Evolutionary conservation across 176 grass and related monocot genomes (phyloP).

Genomic region (Rhynchospora tenuis): DNA sequence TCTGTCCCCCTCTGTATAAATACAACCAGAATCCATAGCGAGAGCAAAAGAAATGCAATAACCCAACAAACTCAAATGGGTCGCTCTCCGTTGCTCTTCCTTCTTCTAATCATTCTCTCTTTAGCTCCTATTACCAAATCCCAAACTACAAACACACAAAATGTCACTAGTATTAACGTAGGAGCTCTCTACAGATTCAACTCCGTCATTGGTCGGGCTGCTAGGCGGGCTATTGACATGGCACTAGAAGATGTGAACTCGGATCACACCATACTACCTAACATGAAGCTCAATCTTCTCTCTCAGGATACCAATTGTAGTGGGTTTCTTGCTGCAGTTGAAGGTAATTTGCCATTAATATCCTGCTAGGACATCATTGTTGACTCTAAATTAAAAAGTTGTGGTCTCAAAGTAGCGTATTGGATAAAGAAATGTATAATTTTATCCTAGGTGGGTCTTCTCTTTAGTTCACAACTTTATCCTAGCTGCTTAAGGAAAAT

Average conservation of each 20-base stretch:
- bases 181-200: slow-evolving; percentile 73
- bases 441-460: background rate
- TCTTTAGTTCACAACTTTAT: no score
- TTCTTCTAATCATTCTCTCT: slow-evolving; percentile 3
- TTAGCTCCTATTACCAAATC: background rate
- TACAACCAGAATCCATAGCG: background rate
- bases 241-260: slow-evolving; percentile 76
- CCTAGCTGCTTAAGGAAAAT: background rate
- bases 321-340: slow-evolving; percentile 60
- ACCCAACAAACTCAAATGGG: background rate
- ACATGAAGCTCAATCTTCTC: slow-evolving; percentile 42
- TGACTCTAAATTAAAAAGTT: background rate
- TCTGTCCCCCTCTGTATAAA: background rate
- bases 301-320: slow-evolving; percentile 83
- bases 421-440: background rate
- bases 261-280: slow-evolving; percentile 43
- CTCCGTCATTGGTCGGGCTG: slow-evolving; percentile 68
- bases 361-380: background rate
- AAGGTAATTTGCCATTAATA: slow-evolving; percentile 33
- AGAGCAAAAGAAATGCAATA: background rate
- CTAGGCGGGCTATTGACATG: slow-evolving; percentile 52
- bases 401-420: background rate
- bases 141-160: slow-evolving; percentile 17
- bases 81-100: background rate
- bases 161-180: slow-evolving; percentile 21